A percentile compares a stretch with the other conserved stretches of the same genome.
These are phyloP conservation scores for Lichina pygmaea DNA, from an alignment of 495 filamentous ascomycete species.

Conservation along the genomic window DNA sequence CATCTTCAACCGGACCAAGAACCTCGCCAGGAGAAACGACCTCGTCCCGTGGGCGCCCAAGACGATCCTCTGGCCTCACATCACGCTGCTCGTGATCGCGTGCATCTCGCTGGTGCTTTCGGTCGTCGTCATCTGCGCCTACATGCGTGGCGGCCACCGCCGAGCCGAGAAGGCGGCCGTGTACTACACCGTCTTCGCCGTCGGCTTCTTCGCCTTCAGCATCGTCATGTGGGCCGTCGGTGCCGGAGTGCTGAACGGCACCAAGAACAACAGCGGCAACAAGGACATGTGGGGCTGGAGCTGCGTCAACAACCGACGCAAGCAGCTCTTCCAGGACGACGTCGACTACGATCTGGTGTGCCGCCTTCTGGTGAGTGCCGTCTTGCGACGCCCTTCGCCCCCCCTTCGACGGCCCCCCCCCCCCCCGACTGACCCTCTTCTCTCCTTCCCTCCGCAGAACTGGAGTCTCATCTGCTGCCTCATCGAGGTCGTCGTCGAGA, in stretches of 20 bases:
- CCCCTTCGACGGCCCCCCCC: neutral
- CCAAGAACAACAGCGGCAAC: constrained; percentile 38
- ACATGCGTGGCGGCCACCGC: constrained; percentile 69
- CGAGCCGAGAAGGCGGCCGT: constrained; percentile 76
- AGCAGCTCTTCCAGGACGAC: constrained; percentile 43
- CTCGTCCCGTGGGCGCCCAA: constrained; percentile 59
- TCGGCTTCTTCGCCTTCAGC: constrained; percentile 81
- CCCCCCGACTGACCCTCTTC: neutral
- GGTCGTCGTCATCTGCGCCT: constrained; percentile 55
- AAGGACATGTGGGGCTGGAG: constrained; percentile 95
- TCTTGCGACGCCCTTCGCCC: neutral
- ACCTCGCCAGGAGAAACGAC: constrained; percentile 43
- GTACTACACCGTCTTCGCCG: constrained; percentile 80
- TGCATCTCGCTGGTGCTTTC: constrained; percentile 58
- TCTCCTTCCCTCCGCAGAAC: constrained; percentile 24
- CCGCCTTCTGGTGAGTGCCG: constrained; percentile 50
- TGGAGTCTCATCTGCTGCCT: constrained; percentile 92
- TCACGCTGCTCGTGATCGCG: constrained; percentile 48
- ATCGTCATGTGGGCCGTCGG: constrained; percentile 81
- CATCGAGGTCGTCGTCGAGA: constrained; percentile 84
- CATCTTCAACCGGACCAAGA: constrained; percentile 66
- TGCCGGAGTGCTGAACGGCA: constrained; percentile 58
- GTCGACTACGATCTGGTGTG: constrained; percentile 84
- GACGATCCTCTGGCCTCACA: constrained; percentile 75
- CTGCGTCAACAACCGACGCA: constrained; percentile 64